Percentiles rank a stretch among this genome's conserved stretches.
These are phyloP conservation scores for Amylostereum areolatum DNA, from an alignment of 1,284 basidiomycete species.

Conservation along the genomic window DNA sequence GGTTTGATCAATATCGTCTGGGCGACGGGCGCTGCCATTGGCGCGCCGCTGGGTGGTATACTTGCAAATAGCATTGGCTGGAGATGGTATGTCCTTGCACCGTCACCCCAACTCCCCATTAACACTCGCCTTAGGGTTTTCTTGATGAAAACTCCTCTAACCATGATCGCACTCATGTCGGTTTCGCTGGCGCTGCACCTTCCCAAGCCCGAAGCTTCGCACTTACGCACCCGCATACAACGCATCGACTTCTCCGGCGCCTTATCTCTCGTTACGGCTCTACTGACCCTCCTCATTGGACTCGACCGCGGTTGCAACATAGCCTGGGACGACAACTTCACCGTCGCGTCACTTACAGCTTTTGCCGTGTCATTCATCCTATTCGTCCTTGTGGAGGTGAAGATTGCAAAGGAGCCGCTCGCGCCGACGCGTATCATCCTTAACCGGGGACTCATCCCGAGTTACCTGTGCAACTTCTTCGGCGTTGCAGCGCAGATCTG, in stretches of 20 bases:
- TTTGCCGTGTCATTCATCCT: constrained; percentile 15
- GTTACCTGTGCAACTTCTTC: constrained; percentile 56
- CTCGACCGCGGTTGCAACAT: constrained; percentile 55
- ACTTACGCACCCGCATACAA: constrained; percentile 40
- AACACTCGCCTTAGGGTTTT: constrained; percentile 39
- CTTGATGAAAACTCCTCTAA: constrained; percentile 50
- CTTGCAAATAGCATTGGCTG: constrained; percentile 58
- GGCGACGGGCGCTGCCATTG: constrained; percentile 45
- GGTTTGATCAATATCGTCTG: constrained; percentile 53
- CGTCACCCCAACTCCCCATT: not conserved
- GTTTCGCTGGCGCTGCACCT: constrained; percentile 45
- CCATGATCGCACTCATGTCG: constrained; percentile 44
- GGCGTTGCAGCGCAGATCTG: constrained; percentile 37
- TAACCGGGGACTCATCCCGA: constrained; percentile 42
- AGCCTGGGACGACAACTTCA: constrained; percentile 39
- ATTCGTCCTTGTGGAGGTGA: constrained; percentile 32
- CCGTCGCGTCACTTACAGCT: constrained; percentile 19
- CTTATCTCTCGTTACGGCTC: constrained; percentile 39
- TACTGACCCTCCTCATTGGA: constrained; percentile 49
- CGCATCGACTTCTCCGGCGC: constrained; percentile 58
- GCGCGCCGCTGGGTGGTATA: constrained; percentile 54
- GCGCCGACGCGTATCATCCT: constrained; percentile 48
- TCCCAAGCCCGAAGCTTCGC: constrained; percentile 30
- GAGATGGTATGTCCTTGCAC: constrained; percentile 40
- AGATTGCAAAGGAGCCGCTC: constrained; percentile 50